Base-by-base conservation (phyloP, 768 basidiomycete species). In the Leccinum imitatum region DNA sequence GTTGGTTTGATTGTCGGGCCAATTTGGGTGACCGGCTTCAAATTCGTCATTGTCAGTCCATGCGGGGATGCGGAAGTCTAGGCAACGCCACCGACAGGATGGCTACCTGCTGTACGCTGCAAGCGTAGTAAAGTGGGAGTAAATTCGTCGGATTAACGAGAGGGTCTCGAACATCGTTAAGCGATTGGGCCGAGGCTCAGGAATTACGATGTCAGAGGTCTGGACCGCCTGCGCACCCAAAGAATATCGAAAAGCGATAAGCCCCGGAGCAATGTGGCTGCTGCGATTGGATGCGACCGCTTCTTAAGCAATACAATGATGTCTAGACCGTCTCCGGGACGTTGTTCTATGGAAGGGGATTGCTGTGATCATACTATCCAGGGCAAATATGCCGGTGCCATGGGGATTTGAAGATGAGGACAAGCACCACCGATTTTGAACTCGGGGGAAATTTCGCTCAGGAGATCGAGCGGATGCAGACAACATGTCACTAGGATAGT, bases 101-200 rank as follows among this genome's bases (percentile, higher is more conserved):
- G 55, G 61, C 46, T 17, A 37, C 56, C n/a, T 58, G 67, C 58
- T 53, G 54, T 57, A 55, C 31, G 23, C 27, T 53, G 30, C 37
- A 14, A 8, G 33, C 39, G 6, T 30, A 13, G 31, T 19, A 14
- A 8, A 6, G 54, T 31, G 19, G 25, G 3, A 41, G 31, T 33
- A 2, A 13, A 37, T 41, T 35, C 25, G 23, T 39, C n/a, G n/a
- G 10, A 21, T 33, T 33, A 54, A 37, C 17, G 39, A 37, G 35
- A 35, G 54, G 54, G 55, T 23, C 65, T 64, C 30, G 62, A 61
- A 51, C 62, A n/a, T 30, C 17, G 44, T 19, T 48, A 33, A 47
- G 52, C 31, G 15, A 61, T 55, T 56, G 58, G 61, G 55, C 52
- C 48, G 6, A 47, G 15, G n/a, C 19, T 9, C 19, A 21, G 11